phyloP scores from a whole-genome alignment of 202 grass and related monocot genomes.

The Schoenoplectus tabernaemontani region DNA sequence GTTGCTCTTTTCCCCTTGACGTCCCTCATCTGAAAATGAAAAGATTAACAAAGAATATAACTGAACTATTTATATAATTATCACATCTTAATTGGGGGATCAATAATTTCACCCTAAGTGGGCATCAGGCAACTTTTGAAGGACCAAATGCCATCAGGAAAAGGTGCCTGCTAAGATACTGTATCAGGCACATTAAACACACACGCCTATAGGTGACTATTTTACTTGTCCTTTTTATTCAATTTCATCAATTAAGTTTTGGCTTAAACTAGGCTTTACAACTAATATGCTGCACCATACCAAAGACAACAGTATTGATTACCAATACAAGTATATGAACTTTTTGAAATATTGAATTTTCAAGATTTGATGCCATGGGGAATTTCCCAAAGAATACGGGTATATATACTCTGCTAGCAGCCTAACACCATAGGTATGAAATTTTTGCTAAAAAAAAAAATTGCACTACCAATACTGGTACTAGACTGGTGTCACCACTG shows the following conservation, averaged over 20 bases:
- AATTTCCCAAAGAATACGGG: neutral
- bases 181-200: neutral
- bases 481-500: neutral
- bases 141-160: neutral
- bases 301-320: neutral
- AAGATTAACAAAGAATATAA: slow-evolving; percentile 12
- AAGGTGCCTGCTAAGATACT: neutral
- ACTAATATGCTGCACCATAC: neutral
- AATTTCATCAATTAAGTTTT: slow-evolving; percentile 5
- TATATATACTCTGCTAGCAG: neutral
- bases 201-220: neutral
- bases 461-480: neutral
- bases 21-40: slow-evolving; percentile 60
- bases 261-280: neutral
- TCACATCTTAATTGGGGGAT: neutral
- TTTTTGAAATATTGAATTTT: neutral
- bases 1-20: slow-evolving; percentile 91
- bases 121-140: neutral
- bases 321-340: neutral
- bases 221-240: neutral
- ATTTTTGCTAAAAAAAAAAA: neutral
- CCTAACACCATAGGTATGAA: too few species aligned
- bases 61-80: neutral
- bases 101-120: too few species aligned
- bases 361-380: neutral